phyloP scores from a whole-genome alignment of 2,329 filamentous ascomycete genomes.

The Trichoderma asperellum region DNA sequence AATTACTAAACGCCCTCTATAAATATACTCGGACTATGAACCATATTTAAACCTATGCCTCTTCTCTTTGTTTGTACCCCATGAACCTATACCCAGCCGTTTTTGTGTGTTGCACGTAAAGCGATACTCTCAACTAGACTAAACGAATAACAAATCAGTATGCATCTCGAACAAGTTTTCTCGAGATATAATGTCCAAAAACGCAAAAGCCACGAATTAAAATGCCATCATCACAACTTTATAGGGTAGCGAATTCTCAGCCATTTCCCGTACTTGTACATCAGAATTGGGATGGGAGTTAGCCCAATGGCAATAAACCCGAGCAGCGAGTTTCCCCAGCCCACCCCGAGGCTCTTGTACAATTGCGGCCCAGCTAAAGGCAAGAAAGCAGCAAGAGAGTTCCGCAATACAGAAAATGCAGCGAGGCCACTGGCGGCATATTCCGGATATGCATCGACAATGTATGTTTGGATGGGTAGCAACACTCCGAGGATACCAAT shows the following conservation, averaged over 20 bases:
- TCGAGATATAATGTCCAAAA: neutral
- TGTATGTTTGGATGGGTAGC: constrained; percentile 48
- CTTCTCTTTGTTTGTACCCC: neutral
- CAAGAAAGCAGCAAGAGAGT: constrained; percentile 69
- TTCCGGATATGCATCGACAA: constrained; percentile 41
- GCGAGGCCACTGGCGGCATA: constrained; percentile 32
- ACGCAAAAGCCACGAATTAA: neutral
- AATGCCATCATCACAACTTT: neutral
- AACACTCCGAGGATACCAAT: constrained; percentile 7
- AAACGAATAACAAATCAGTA: neutral
- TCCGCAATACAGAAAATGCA: constrained; percentile 45
- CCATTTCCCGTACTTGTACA: constrained; percentile 18
- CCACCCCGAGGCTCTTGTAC: constrained; percentile 64
- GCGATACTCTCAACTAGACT: neutral
- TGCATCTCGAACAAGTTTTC: neutral
- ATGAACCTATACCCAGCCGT: too few species aligned
- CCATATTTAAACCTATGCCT: neutral
- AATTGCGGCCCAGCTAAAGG: constrained; percentile 68
- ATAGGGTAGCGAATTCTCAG: constrained; percentile 10
- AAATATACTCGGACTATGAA: neutral
- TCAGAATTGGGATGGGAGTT: constrained; percentile 14
- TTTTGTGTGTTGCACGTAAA: neutral
- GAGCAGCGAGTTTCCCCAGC: constrained; percentile 56
- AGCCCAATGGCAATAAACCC: constrained; percentile 49
- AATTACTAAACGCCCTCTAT: neutral